These are phyloP conservation scores for Eimeria sp. DNA, from an alignment of 169 alveolate genomes.

Conservation along the genomic window DNA sequence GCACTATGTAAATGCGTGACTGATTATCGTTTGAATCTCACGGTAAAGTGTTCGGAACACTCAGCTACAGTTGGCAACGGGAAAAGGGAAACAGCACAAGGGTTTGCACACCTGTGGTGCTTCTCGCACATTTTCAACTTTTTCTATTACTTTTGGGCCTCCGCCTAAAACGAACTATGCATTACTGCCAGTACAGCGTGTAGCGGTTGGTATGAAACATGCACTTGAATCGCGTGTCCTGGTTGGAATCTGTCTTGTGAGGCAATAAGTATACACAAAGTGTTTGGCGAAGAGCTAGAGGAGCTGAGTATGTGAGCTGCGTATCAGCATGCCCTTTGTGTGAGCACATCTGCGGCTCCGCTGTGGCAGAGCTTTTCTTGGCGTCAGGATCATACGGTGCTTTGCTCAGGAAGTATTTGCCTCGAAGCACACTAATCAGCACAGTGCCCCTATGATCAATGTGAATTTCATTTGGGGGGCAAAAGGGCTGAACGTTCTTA, in stretches of 20 bases:
- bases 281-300: not conserved
- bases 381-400: not conserved
- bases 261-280: not conserved
- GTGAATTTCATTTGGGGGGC: too few species aligned
- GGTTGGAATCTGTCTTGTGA: not conserved
- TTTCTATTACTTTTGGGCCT: too few species aligned
- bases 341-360: not conserved
- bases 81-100: too few species aligned
- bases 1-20: too few species aligned
- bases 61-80: too few species aligned
- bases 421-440: not conserved
- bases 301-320: not conserved
- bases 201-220: not conserved
- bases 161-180: too few species aligned
- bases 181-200: too few species aligned
- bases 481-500: too few species aligned
- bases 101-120: too few species aligned
- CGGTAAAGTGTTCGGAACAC: too few species aligned
- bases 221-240: not conserved
- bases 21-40: too few species aligned
- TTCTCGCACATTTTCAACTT: too few species aligned
- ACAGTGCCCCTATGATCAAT: not conserved
- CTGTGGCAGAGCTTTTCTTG: not conserved
- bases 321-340: not conserved
- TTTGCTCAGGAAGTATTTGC: not conserved